Conservation (phyloP, 2,329 filamentous ascomycete genomes). For the Phaeophleospora eucalypticola region DNA sequence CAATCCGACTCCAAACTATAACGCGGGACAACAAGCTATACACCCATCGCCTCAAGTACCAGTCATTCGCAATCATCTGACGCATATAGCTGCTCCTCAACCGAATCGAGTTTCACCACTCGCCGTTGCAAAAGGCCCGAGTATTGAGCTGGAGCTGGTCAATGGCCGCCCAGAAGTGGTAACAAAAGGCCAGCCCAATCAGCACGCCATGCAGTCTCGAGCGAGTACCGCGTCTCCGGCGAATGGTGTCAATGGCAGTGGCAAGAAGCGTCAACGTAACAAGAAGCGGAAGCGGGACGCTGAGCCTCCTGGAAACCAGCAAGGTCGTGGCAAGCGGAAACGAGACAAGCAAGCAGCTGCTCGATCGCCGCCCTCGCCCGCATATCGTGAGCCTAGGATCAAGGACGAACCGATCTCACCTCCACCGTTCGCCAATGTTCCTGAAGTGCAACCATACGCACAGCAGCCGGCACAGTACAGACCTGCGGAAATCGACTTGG, state of each 20-base stretch:
- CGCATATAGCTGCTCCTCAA: constrained; percentile 66
- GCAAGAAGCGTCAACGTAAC: constrained; percentile 26
- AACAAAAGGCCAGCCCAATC: constrained; percentile 21
- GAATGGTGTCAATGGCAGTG: constrained; percentile 16
- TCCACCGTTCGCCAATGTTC: constrained; percentile 47
- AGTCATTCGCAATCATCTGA: constrained; percentile 62
- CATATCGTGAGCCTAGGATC: constrained; percentile 47
- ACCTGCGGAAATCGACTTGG: constrained; percentile 37
- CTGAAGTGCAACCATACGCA: constrained; percentile 37
- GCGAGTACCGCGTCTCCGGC: constrained; percentile 29
- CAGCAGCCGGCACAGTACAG: constrained; percentile 37
- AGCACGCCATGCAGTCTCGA: constrained; percentile 22
- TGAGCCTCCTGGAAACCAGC: constrained; percentile 14
- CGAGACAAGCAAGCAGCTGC: constrained; percentile 35
- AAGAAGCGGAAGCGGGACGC: constrained; percentile 35
- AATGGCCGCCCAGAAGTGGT: constrained; percentile 33
- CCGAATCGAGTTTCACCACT: constrained; percentile 64
- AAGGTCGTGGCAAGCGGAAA: constrained; percentile 21
- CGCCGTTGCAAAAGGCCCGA: constrained; percentile 49
- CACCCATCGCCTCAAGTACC: constrained; percentile 49
- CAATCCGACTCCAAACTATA: constrained; percentile 12
- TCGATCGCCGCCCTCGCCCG: constrained; percentile 34
- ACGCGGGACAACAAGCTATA: constrained; percentile 14
- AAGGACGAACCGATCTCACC: constrained; percentile 62
- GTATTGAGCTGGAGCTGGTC: constrained; percentile 45